A percentile compares a stretch with the other conserved stretches of the same genome.
These are phyloP conservation scores for Tuber umbilicatum DNA, from an alignment of 495 filamentous ascomycete genomes.

Conservation along the genomic window DNA sequence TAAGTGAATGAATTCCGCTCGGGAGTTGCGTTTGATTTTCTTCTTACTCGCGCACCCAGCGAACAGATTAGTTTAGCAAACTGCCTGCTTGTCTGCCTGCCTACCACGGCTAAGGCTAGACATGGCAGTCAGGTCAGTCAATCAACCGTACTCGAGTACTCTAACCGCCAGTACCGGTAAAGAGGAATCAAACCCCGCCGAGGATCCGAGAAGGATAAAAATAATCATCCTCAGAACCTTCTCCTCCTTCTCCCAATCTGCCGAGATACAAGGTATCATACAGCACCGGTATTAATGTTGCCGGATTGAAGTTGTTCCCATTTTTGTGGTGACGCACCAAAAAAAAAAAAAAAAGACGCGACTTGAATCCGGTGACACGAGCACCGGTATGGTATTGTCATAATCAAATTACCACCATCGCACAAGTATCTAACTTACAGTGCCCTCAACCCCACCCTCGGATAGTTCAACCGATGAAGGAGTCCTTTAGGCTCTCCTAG, in stretches of 20 bases:
- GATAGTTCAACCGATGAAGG: neutral
- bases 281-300: neutral
- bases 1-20: neutral
- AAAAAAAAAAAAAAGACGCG: neutral
- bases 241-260: neutral
- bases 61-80: neutral
- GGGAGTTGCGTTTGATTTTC: constrained; percentile 1
- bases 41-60: neutral
- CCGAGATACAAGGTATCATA: neutral
- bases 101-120: neutral
- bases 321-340: neutral
- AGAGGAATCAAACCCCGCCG: neutral
- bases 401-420: too few species aligned
- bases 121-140: neutral
- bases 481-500: neutral
- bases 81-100: neutral
- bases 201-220: neutral
- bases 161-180: neutral
- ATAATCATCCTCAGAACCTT: neutral
- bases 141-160: neutral
- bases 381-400: too few species aligned
- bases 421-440: too few species aligned
- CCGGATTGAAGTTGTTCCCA: neutral
- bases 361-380: neutral
- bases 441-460: too few species aligned